Conservation (phyloP, 176 grass and related monocot species). For the Phragmites australis region DNA sequence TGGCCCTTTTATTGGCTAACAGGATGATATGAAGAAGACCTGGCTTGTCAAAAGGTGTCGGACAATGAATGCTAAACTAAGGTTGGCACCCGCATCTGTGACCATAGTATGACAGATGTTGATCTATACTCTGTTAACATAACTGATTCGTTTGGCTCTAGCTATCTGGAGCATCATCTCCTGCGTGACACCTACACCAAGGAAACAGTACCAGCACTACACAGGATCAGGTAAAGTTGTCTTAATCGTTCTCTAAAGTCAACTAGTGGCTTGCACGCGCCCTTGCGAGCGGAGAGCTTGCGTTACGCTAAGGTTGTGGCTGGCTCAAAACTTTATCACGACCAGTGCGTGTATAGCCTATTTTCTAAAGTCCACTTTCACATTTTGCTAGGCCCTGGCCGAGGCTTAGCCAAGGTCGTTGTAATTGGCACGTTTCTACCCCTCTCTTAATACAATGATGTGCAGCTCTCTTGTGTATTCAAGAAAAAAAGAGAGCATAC, state of each 20-base stretch:
- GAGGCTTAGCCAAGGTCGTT: too few relatives aligned
- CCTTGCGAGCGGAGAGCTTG: too few relatives aligned
- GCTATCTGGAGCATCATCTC: constrained; percentile 95
- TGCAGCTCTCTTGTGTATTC: too few relatives aligned
- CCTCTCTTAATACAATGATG: too few relatives aligned
- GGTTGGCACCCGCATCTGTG: constrained; percentile 50
- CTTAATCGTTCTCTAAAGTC: background rate
- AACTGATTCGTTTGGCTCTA: constrained; percentile 34
- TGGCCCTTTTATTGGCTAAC: constrained; percentile 34
- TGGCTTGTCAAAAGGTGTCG: constrained; percentile 98
- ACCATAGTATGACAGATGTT: background rate
- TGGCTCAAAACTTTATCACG: too few relatives aligned
- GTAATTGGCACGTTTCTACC: too few relatives aligned
- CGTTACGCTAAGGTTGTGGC: too few relatives aligned
- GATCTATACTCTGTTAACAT: background rate
- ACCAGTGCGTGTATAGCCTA: too few relatives aligned
- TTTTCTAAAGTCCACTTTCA: too few relatives aligned
- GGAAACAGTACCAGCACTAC: constrained; percentile 87
- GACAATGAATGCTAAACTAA: constrained; percentile 98
- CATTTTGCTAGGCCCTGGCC: too few relatives aligned
- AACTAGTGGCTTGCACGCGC: too few relatives aligned
- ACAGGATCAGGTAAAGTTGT: constrained; percentile 72
- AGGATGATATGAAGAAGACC: constrained; percentile 95
- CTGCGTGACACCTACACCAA: constrained; percentile 97
- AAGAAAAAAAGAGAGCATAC: too few relatives aligned